These are phyloP conservation scores for Cryptosporidium viatorum DNA, from an alignment of 169 alveolate genomes.

Conservation along the genomic window DNA sequence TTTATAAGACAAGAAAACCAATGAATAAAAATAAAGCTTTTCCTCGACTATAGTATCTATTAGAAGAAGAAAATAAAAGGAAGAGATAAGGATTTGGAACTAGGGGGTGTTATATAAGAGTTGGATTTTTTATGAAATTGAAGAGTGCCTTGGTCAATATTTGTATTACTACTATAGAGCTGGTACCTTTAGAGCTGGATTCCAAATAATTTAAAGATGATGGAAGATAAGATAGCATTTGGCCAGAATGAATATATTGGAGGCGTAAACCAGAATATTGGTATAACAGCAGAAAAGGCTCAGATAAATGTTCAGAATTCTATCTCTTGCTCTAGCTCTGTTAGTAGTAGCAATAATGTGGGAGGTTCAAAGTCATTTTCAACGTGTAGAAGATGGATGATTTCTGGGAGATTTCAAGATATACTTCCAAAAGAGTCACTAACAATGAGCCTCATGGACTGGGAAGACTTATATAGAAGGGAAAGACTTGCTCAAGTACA, in stretches of 20 bases:
- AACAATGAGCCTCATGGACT: slow-evolving; percentile 60
- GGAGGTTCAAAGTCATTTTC: slow-evolving; percentile 58
- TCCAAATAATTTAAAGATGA: neutral
- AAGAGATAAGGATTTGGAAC: neutral
- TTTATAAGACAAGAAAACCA: slow-evolving; percentile 5
- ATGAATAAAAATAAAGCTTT: slow-evolving; percentile 7
- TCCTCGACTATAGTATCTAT: neutral
- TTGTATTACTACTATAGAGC: slow-evolving; percentile 2
- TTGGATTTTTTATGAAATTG: neutral
- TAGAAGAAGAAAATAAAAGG: neutral
- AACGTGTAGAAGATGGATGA: slow-evolving; percentile 63
- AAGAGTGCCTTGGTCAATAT: neutral
- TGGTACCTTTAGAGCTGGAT: slow-evolving; percentile 13
- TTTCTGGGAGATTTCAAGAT: slow-evolving; percentile 60
- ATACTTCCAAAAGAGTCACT: slow-evolving; percentile 61
- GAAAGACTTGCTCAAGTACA: slow-evolving; percentile 65
- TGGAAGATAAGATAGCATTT: slow-evolving; percentile 8
- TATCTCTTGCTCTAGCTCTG: neutral
- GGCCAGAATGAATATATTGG: slow-evolving; percentile 13
- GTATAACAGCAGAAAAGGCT: neutral
- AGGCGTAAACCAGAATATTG: neutral
- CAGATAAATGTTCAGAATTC: slow-evolving; percentile 8
- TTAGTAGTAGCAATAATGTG: neutral
- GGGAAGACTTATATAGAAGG: slow-evolving; percentile 71
- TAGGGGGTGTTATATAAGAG: neutral